Percentiles rank a stretch among this genome's conserved stretches.
These are phyloP conservation scores for Talaromyces sp. DNA, from an alignment of 2,329 filamentous ascomycete species.

Conservation along the genomic window DNA sequence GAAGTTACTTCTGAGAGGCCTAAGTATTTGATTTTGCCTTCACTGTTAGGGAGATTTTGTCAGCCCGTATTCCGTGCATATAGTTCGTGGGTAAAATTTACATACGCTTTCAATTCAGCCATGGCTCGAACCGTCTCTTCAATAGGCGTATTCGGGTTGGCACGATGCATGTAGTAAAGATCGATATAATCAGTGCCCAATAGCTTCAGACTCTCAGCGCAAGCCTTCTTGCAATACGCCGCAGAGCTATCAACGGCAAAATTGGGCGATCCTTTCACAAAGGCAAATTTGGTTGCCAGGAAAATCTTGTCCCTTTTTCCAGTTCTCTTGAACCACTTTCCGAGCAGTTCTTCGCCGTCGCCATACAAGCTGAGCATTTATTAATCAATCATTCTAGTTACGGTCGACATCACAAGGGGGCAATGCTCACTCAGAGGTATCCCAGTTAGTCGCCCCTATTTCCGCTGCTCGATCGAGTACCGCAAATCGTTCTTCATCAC, in stretches of 20 bases:
- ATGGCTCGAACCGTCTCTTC: constrained; percentile 46
- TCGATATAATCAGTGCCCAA: constrained; percentile 49
- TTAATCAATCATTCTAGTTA: not conserved
- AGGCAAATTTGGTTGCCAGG: constrained; percentile 54
- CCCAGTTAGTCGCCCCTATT: constrained; percentile 47
- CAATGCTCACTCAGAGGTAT: constrained; percentile 33
- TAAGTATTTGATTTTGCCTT: constrained; percentile 56
- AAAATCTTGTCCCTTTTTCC: constrained; percentile 46
- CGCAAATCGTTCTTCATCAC: constrained; percentile 46
- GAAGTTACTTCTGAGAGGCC: constrained; percentile 53
- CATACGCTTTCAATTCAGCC: constrained; percentile 39
- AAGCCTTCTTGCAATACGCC: constrained; percentile 33
- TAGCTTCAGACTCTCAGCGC: constrained; percentile 42
- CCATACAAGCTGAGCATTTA: constrained; percentile 33
- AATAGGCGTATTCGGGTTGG: constrained; percentile 40
- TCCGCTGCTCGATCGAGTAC: constrained; percentile 49
- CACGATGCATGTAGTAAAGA: constrained; percentile 49
- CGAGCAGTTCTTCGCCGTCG: constrained; percentile 15
- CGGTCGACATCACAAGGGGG: not conserved
- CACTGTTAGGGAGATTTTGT: constrained; percentile 27
- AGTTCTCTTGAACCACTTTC: constrained; percentile 16
- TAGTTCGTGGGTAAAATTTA: no score
- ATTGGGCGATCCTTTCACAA: constrained; percentile 23
- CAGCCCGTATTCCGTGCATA: not conserved
- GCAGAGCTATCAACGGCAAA: constrained; percentile 36